phyloP scores from a whole-genome alignment of 163 green algal genomes.

The Chloromonas sp. region DNA sequence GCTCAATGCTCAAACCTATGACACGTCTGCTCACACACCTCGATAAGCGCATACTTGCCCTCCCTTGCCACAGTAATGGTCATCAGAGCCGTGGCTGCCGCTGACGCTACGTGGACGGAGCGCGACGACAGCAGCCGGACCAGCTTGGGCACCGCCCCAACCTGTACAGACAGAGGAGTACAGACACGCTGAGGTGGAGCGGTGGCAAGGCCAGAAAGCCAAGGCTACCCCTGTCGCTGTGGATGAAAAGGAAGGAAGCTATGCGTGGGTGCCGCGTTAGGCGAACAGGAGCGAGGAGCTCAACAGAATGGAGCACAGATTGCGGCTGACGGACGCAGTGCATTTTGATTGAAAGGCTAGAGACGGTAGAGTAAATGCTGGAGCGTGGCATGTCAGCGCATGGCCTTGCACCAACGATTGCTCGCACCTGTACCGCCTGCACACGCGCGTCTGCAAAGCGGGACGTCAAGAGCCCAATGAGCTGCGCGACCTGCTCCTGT shows the following conservation, averaged over 20 bases:
- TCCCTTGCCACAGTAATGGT: conserved; percentile 21
- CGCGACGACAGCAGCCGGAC: not conserved
- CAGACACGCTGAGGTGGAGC: not conserved
- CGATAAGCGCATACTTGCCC: conserved; percentile 29
- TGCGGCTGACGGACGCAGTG: too few species aligned
- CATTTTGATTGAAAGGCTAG: too few species aligned
- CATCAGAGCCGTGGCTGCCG: conserved; percentile 18
- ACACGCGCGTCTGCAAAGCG: conserved; percentile 22
- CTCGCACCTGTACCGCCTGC: conserved; percentile 24
- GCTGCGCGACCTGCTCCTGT: conserved; percentile 21
- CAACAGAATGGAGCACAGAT: too few species aligned
- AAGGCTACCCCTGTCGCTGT: not conserved
- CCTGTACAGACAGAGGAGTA: conserved; percentile 2
- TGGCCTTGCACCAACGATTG: too few species aligned
- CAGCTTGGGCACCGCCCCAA: conserved; percentile 20
- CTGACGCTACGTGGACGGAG: conserved; percentile 2
- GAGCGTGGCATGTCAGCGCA: too few species aligned
- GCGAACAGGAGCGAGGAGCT: not conserved
- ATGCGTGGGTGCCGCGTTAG: not conserved
- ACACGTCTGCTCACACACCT: not conserved
- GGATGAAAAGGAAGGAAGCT: not conserved
- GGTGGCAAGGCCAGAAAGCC: not conserved
- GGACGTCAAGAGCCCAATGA: conserved; percentile 27
- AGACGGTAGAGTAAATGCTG: too few species aligned
- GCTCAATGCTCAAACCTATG: too few species aligned